Base-by-base conservation (phyloP, 78 protist species). In the Cavenderia fasciculata region DNA sequence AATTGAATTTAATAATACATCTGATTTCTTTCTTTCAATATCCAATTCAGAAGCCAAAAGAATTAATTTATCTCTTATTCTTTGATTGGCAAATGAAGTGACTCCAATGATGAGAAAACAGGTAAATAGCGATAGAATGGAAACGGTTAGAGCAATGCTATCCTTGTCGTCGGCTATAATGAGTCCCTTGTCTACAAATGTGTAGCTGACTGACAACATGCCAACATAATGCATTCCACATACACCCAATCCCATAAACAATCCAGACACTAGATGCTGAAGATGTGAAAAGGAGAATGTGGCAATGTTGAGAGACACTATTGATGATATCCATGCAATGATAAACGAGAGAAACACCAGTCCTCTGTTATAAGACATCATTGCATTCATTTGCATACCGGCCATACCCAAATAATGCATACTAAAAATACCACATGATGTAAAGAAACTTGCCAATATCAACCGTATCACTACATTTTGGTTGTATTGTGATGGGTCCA, bases 321-420 rank as follows among this genome's bases (percentile, higher is more conserved):
- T 19, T 5, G 72, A 63, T 40, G 72, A 43, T 2, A 63, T 16
- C 72, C 72, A 63, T 31, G 72, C 72, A 21, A 63, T 40, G 2
- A 63, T 36, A 21, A 63, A 63, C 6, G 72, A 63, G 18, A 63
- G 25, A 3, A 63, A 2, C 31, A 63, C 25, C n/a, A 63, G 7
- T 23, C 72, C 14, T 18, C 25, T 34, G 8, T 27, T 36, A 4
- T 38, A 63, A 38, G 8, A 5, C 2, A 47, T 4, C 3, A 34
- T 21, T 40, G 47, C 72, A 38, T 63, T 63, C 72, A 63, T 34
- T 40, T n/a, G 12, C 72, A 63, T 63, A 3, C 51, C 72, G 27
- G 38, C 12, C 72, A 63, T 63, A 19, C 72, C 72, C 7, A 47
- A n/a, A 21, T 63, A 63, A 63, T 63, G 72, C 72, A 63, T 63